Evolutionary conservation across 2,329 filamentous ascomycete genomes (phyloP).

Genomic region (Monosporascus sp.): DNA sequence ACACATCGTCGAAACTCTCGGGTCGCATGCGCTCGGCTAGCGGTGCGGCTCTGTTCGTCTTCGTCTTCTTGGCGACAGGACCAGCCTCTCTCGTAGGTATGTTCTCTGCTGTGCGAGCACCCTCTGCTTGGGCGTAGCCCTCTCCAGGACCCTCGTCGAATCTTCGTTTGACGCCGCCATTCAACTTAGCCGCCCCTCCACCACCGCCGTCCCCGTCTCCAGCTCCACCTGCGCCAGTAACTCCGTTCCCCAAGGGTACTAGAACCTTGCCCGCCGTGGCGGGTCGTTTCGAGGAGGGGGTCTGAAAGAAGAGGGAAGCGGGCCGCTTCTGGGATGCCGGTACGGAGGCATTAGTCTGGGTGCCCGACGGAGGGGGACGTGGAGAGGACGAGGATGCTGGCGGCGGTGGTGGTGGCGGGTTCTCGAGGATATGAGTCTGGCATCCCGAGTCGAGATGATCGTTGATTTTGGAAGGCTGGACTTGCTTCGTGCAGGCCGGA

Average conservation of each 20-base stretch:
- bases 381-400: slow-evolving; percentile 20
- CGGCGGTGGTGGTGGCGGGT: slow-evolving; percentile 23
- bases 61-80: slow-evolving; percentile 56
- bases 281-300: slow-evolving; percentile 52
- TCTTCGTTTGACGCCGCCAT: slow-evolving; percentile 41
- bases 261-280: slow-evolving; percentile 28
- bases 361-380: slow-evolving; percentile 28
- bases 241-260: slow-evolving; percentile 28
- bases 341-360: slow-evolving; percentile 27
- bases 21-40: slow-evolving; percentile 94
- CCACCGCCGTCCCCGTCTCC: slow-evolving; percentile 5
- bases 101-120: slow-evolving; percentile 17
- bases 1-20: slow-evolving; percentile 75
- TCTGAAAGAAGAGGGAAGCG: slow-evolving; percentile 56
- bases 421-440: slow-evolving; percentile 57
- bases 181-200: slow-evolving; percentile 19
- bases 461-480: slow-evolving; percentile 75
- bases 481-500: slow-evolving; percentile 72
- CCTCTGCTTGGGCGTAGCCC: slow-evolving; percentile 17
- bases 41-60: slow-evolving; percentile 68
- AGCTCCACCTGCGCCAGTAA: neutral
- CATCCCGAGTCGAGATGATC: slow-evolving; percentile 85
- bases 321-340: slow-evolving; percentile 46
- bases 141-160: slow-evolving; percentile 48
- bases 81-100: slow-evolving; percentile 24